Percentiles rank a stretch among this genome's conserved stretches.
phyloP scores from a whole-genome alignment of 2,329 filamentous ascomycete species.

The Emericellopsis atlantica region DNA sequence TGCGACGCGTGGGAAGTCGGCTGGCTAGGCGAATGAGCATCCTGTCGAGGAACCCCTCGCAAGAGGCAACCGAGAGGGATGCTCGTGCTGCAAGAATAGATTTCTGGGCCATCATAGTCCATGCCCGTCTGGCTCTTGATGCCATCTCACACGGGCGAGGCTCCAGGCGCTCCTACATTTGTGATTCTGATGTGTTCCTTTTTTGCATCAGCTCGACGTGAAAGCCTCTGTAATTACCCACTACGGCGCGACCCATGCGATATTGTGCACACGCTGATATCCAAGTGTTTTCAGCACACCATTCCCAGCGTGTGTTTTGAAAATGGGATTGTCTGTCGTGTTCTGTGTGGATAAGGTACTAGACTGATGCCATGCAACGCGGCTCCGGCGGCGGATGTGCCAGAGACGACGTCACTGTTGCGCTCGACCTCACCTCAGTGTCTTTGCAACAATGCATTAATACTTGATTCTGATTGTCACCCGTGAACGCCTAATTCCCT shows the following conservation, averaged over 20 bases:
- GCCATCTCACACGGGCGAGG: slow-evolving; percentile 30
- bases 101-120: slow-evolving; percentile 40
- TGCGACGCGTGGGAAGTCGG: slow-evolving; percentile 18
- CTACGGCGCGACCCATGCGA: neutral
- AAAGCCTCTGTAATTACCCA: neutral
- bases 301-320: too few relatives aligned
- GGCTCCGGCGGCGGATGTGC: neutral
- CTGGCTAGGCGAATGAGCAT: slow-evolving; percentile 11
- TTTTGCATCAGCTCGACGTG: neutral
- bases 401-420: neutral
- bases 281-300: too few relatives aligned
- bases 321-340: neutral
- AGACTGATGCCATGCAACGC: neutral
- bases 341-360: too few relatives aligned
- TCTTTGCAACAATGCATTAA: neutral
- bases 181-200: neutral
- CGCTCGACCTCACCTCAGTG: neutral
- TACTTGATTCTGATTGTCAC: too few relatives aligned
- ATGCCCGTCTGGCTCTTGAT: slow-evolving; percentile 21
- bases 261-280: too few relatives aligned
- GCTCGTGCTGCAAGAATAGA: slow-evolving; percentile 26
- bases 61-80: neutral
- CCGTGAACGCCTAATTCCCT: too few relatives aligned
- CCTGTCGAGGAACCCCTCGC: too few relatives aligned
- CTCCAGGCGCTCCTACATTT: slow-evolving; percentile 36